Conservation (phyloP, 345 rosid genomes). For the Salix caprea region DNA sequence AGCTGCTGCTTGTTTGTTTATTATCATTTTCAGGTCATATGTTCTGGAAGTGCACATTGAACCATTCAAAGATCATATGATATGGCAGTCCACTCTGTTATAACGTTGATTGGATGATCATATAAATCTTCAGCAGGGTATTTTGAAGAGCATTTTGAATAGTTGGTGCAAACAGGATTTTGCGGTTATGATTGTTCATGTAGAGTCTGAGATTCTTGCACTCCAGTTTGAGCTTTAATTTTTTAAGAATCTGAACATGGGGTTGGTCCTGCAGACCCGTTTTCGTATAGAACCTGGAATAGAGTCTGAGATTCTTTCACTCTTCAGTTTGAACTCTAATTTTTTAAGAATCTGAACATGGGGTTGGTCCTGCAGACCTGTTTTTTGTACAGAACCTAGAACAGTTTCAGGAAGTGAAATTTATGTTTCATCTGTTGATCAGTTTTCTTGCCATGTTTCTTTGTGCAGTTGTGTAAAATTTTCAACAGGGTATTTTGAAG, state of each 20-base stretch:
- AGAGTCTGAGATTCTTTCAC: too few species aligned
- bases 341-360: neutral
- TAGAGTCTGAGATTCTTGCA: neutral
- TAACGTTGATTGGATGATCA: neutral
- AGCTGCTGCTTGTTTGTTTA: neutral
- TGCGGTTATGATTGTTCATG: neutral
- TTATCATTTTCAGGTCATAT: neutral
- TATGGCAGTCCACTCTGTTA: neutral
- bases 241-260: too few species aligned
- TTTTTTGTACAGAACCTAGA: neutral
- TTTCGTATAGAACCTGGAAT: too few species aligned
- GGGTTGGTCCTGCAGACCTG: neutral
- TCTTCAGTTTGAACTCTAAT: neutral
- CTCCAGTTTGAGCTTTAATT: too few species aligned
- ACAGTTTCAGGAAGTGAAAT: neutral
- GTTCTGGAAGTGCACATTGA: neutral
- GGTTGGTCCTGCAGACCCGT: too few species aligned
- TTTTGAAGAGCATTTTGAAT: neutral
- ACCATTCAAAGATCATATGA: too few species aligned
- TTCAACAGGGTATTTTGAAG: too few species aligned
- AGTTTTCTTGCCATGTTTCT: neutral
- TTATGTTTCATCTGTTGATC: neutral
- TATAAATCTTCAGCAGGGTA: neutral
- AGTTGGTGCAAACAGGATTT: neutral
- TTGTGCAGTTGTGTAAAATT: constrained; percentile 50